Base-by-base conservation (phyloP, 306 rosid genomes). In the Geum urbanum region DNA sequence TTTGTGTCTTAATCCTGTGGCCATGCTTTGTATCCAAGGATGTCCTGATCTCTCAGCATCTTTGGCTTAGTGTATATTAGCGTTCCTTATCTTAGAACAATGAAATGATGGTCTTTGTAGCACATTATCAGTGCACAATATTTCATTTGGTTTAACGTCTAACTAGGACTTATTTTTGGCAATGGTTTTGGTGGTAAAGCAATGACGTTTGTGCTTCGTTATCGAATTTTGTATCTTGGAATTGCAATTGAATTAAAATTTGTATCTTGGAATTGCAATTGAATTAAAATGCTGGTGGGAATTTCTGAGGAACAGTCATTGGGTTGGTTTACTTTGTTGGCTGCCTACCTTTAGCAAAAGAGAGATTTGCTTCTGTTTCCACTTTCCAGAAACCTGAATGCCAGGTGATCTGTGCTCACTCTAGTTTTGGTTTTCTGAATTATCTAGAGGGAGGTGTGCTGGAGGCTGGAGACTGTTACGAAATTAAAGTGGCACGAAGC, bases 161-260 rank as follows among this genome's bases (percentile, higher is more conserved):
- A 5, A 8, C 2, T 16, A 44, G n/a, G 70, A 41, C 46, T 16
- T 22, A 18, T n/a, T 22, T 57, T 27, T 27, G 9, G 41, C 19
- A 4, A 39, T 16, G 53, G 41, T 54, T 55, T 56, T 56, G 74
- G 66, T 44, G 74, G 32, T 40, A 69, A 54, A 41, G 63, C 24
- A n/a, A 54, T 55, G 64, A 55, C 73, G 9, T 32, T 4, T 20
- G 37, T 41, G 16, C 9, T 19, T 55, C 24, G 41, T 41, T 54
- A 20, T 13, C 41, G 0, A 20, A 44, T 3, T 35, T 5, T 59
- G 20, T 14, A 8, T 14, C 8, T 35, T 32, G 3, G 10, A 16
- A 15, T 67, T n/a, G 45, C n/a, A 50, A 18, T 20, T 19, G 50
- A 52, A 52, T 16, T 20, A 12, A 67, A 52, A 68, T 2, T 5